phyloP scores from a whole-genome alignment of 345 rosid species.

The Eucalyptus virginea region DNA sequence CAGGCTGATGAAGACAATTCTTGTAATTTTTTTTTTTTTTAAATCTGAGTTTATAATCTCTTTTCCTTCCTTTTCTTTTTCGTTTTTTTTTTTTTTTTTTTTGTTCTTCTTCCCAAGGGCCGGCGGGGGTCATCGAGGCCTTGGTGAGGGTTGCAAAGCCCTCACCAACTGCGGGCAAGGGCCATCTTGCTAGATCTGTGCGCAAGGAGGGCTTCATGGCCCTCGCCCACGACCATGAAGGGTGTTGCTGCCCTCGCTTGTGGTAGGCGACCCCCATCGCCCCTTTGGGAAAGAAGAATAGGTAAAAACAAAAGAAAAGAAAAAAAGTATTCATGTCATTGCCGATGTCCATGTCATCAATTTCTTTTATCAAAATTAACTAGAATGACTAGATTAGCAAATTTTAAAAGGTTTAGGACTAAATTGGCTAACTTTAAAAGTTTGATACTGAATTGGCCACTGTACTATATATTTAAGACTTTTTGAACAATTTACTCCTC shows the following conservation, averaged over 20 bases:
- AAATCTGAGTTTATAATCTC: not conserved
- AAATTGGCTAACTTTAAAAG: not conserved
- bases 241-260: not conserved
- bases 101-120: not conserved
- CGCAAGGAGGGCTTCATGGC: not conserved
- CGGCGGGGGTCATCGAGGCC: accelerated
- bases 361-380: not conserved
- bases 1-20: accelerated
- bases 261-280: not conserved
- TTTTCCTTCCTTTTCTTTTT: not conserved
- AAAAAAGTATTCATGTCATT: not conserved
- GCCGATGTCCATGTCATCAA: not conserved
- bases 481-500: not conserved
- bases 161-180: not conserved
- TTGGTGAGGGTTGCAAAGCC: not conserved
- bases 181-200: not conserved
- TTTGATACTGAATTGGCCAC: not conserved
- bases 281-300: not conserved
- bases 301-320: accelerated
- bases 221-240: not conserved
- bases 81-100: not conserved
- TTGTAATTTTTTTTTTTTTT: no score
- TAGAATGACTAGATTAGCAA: not conserved
- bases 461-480: not conserved
- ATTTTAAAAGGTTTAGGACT: not conserved